phyloP scores from a whole-genome alignment of 1,284 basidiomycete genomes.

The Apiotrichum porosum region DNA sequence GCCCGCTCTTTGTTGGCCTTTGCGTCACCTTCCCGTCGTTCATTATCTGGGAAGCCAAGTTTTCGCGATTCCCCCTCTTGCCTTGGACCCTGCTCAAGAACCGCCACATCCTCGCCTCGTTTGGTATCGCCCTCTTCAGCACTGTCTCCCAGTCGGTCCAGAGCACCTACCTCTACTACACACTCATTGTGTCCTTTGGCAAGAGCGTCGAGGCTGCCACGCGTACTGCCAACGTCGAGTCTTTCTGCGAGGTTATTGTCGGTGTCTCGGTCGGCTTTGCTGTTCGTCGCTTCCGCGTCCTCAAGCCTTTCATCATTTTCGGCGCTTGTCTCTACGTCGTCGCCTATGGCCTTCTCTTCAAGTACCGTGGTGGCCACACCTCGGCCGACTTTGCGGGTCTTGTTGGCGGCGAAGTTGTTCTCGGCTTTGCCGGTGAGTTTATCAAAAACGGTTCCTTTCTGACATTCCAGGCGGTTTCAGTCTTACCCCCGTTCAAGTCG shows the following conservation, averaged over 20 bases:
- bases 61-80: slow-evolving; percentile 43
- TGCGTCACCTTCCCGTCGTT: slow-evolving; percentile 45
- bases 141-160: slow-evolving; percentile 25
- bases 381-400: slow-evolving; percentile 32
- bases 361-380: slow-evolving; percentile 45
- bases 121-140: slow-evolving; percentile 28
- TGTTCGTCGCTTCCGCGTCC: slow-evolving; percentile 40
- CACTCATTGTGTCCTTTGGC: slow-evolving; percentile 43
- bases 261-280: slow-evolving; percentile 34
- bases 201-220: slow-evolving; percentile 27
- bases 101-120: slow-evolving; percentile 42
- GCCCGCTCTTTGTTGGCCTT: slow-evolving; percentile 47
- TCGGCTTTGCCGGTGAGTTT: slow-evolving; percentile 46
- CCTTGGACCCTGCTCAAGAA: slow-evolving; percentile 46
- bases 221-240: slow-evolving; percentile 45
- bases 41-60: slow-evolving; percentile 45
- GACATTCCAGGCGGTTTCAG: slow-evolving; percentile 33
- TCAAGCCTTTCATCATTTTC: slow-evolving; percentile 49
- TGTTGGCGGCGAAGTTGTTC: slow-evolving; percentile 47
- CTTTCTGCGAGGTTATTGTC: slow-evolving; percentile 41
- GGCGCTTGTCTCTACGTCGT: slow-evolving; percentile 30
- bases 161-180: slow-evolving; percentile 40
- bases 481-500: slow-evolving; percentile 36
- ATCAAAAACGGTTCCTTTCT: background rate
- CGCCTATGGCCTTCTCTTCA: slow-evolving; percentile 49